Base-by-base conservation (phyloP, 805 yeast species). In the Suhomyces sp. region DNA sequence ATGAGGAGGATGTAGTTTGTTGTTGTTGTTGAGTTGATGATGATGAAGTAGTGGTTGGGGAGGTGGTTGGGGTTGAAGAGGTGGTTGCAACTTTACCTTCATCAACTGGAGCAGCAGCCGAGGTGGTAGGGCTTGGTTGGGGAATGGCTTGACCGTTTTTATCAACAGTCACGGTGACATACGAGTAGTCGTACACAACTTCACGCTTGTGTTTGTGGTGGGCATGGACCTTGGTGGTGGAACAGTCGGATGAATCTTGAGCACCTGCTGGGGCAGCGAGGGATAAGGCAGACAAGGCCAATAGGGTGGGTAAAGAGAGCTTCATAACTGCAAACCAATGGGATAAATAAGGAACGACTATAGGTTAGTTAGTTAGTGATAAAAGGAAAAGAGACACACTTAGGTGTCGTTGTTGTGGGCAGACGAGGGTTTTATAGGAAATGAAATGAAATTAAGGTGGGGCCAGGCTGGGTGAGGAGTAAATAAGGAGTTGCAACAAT, bases 191-290 rank as follows among this genome's bases (percentile, higher is more conserved):
- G 41, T 70, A 65, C 27, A 74, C 82, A 44, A 71, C 73, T 30
- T 76, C 81, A 66, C 78, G 73, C 60, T 69, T 77, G 60, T 72
- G 81, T 56, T 64, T 75, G 64, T 73, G 81, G 65, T 81, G 83
- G 39, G 70, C 70, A 64, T 79, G 85, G 53, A 60, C 57, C 36
- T 55, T 58, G 51, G 69, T 62, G 38, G 72, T 61, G 51, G 68
- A 54, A 44, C 74, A 70, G 41, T 55, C 69, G 12, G 46, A 50
- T 32, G 43, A 50, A 15, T 35, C 46, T 14, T 56, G 51, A 30
- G 59, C 57, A 12, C 50, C 52, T 16, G 56, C 50, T 14, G 63
- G 57, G 14, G 50, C 50, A 25, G 51, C 45, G 16, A 34, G 9
- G 3, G 43, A 22, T 16, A 46, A 26, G 29, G 58, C 54, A 16